Conservation (phyloP, 257 asterid species). For the Datura wrightii region DNA sequence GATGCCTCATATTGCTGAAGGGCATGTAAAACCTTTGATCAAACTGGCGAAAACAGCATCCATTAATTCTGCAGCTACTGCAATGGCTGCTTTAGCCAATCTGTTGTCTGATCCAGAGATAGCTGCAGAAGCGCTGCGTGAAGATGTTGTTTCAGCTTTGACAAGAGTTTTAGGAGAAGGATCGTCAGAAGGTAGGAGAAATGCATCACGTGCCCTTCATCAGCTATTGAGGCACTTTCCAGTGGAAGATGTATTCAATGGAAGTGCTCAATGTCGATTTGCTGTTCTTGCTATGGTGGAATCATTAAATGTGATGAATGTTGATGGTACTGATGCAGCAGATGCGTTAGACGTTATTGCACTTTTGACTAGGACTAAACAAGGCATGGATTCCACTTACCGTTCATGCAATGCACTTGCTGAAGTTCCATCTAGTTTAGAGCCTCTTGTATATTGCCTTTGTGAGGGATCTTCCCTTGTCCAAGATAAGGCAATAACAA, state of each 20-base stretch:
- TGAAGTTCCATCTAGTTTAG: slow-evolving; percentile 71
- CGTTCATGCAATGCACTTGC: slow-evolving; percentile 55
- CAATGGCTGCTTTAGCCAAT: slow-evolving; percentile 80
- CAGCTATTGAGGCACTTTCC: slow-evolving; percentile 77
- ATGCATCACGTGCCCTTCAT: slow-evolving; percentile 76
- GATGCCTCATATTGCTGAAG: slow-evolving; percentile 68
- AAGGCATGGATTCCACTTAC: slow-evolving; percentile 52
- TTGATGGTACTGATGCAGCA: slow-evolving; percentile 55
- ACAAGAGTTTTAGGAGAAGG: slow-evolving; percentile 77
- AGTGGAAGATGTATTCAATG: slow-evolving; percentile 62
- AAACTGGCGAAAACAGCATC: slow-evolving; percentile 75
- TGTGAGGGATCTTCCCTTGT: slow-evolving; percentile 64
- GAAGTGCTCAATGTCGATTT: slow-evolving; percentile 67
- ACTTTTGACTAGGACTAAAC: slow-evolving; percentile 60
- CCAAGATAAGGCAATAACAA: slow-evolving; percentile 76
- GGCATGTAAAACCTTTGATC: slow-evolving; percentile 69
- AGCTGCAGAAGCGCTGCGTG: slow-evolving; percentile 82
- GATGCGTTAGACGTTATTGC: slow-evolving; percentile 70
- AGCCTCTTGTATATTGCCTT: slow-evolving; percentile 67
- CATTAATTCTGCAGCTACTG: slow-evolving; percentile 76
- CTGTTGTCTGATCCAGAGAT: slow-evolving; percentile 65
- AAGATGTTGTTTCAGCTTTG: slow-evolving; percentile 81
- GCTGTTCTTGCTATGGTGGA: slow-evolving; percentile 69
- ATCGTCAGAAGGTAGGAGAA: slow-evolving; percentile 71
- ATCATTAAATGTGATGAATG: slow-evolving; percentile 69